These are phyloP conservation scores for Maudiozyma pseudohumilis DNA, from an alignment of 805 yeast genomes.

Conservation along the genomic window DNA sequence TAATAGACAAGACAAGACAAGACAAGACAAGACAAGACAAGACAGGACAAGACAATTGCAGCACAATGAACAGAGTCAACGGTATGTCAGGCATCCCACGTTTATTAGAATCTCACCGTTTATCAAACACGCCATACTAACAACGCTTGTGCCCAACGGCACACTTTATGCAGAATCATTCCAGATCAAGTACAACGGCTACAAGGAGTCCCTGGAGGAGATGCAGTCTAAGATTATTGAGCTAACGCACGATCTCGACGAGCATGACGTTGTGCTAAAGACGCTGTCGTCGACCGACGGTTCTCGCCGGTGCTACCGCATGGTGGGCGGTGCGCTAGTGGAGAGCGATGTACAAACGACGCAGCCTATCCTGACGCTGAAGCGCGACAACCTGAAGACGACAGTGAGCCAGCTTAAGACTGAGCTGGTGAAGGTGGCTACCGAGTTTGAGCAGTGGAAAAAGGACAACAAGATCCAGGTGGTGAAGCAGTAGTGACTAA, in stretches of 20 bases:
- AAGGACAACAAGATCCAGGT: conserved; percentile 30
- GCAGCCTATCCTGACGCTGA: conserved; percentile 47
- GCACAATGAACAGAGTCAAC: background rate
- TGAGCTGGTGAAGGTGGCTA: conserved; percentile 23
- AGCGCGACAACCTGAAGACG: conserved; percentile 36
- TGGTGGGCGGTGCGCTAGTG: conserved; percentile 89
- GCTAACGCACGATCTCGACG: conserved; percentile 40
- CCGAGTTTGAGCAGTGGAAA: conserved; percentile 28
- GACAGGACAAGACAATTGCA: too few relatives aligned
- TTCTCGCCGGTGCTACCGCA: conserved; percentile 77
- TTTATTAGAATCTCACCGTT: too few relatives aligned
- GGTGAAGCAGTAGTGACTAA: conserved; percentile 17
- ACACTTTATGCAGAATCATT: conserved; percentile 25
- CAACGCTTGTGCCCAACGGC: too few relatives aligned
- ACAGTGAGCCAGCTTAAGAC: conserved; percentile 24
- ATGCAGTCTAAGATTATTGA: conserved; percentile 39
- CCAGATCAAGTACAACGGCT: conserved; percentile 42
- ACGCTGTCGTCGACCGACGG: conserved; percentile 43
- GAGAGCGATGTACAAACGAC: conserved; percentile 78
- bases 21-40: too few relatives aligned
- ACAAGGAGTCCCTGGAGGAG: conserved; percentile 39
- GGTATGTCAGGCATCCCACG: background rate
- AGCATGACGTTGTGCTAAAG: conserved; percentile 44
- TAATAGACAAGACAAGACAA: too few relatives aligned
- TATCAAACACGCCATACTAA: too few relatives aligned